phyloP scores from a whole-genome alignment of 495 filamentous ascomycete species.

The Penicillium flavigenum region DNA sequence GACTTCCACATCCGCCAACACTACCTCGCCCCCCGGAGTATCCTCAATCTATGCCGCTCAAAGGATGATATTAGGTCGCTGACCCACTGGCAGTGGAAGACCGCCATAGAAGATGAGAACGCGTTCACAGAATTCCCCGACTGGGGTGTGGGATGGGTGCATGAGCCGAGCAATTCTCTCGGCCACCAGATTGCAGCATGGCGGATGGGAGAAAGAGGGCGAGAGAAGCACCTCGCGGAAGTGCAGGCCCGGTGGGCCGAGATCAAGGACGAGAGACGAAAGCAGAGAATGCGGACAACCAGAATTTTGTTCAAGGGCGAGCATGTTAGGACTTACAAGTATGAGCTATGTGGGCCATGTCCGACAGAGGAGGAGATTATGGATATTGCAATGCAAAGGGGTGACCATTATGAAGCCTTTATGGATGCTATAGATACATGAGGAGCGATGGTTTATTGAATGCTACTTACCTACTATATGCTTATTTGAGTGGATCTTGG shows the following conservation, averaged over 20 bases:
- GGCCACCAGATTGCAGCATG: not conserved
- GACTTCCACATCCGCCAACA: conserved; percentile 42
- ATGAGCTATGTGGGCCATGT: not conserved
- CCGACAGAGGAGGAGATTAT: not conserved
- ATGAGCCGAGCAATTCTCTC: conserved; percentile 8
- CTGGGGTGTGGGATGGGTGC: conserved; percentile 2
- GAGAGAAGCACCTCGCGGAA: not conserved
- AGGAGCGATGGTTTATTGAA: not conserved
- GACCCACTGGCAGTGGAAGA: conserved; percentile 28
- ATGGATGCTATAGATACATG: not conserved
- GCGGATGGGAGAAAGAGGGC: not conserved
- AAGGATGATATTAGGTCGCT: conserved; percentile 30
- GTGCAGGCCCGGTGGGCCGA: not conserved
- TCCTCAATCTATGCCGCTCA: conserved; percentile 32
- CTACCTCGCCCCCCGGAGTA: conserved; percentile 23
- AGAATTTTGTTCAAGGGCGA: not conserved
- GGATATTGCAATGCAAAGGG: not conserved
- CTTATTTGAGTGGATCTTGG: not conserved
- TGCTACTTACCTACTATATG: not conserved
- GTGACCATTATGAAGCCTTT: not conserved
- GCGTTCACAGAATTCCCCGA: not conserved
- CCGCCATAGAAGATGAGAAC: not conserved
- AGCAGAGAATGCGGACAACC: not conserved
- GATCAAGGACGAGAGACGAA: not conserved
- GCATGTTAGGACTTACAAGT: not conserved